Conservation (phyloP, 1,284 basidiomycete species). For the Ustilago cynodontis region DNA sequence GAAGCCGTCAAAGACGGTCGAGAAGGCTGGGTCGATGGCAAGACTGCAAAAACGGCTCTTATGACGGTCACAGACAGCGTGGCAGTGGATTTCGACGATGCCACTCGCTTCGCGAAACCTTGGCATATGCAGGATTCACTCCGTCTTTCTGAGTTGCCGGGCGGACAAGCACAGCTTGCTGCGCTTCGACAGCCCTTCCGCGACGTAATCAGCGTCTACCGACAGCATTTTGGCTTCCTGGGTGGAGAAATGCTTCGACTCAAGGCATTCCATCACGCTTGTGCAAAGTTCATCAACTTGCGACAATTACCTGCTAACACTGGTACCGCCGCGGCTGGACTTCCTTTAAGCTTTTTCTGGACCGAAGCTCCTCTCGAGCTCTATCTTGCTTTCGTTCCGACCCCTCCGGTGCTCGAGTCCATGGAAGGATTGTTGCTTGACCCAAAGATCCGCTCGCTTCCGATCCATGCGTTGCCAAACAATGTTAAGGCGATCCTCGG, state of each 20-base stretch:
- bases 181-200: slow-evolving; percentile 36
- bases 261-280: slow-evolving; percentile 49
- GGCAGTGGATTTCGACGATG: slow-evolving; percentile 17
- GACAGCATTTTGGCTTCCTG: slow-evolving; percentile 51
- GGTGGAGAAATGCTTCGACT: slow-evolving; percentile 48
- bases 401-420: slow-evolving; percentile 13
- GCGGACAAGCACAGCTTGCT: slow-evolving; percentile 15
- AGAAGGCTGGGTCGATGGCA: slow-evolving; percentile 31
- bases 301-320: neutral
- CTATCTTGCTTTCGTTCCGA: slow-evolving; percentile 30
- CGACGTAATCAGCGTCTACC: slow-evolving; percentile 35
- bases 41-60: slow-evolving; percentile 15
- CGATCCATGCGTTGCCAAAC: slow-evolving; percentile 24
- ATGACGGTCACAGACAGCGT: slow-evolving; percentile 23
- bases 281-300: slow-evolving; percentile 18
- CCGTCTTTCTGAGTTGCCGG: slow-evolving; percentile 21
- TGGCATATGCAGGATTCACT: slow-evolving; percentile 28
- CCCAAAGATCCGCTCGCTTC: slow-evolving; percentile 15
- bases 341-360: slow-evolving; percentile 61
- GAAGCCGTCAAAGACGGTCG: slow-evolving; percentile 30
- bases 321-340: slow-evolving; percentile 23
- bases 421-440: slow-evolving; percentile 25
- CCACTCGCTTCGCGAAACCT: slow-evolving; percentile 18
- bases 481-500: slow-evolving; percentile 35
- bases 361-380: slow-evolving; percentile 51